Percentiles rank a stretch among this genome's conserved stretches.
Evolutionary conservation across 345 rosid species (phyloP).

Genomic region (Populus euphratica): DNA sequence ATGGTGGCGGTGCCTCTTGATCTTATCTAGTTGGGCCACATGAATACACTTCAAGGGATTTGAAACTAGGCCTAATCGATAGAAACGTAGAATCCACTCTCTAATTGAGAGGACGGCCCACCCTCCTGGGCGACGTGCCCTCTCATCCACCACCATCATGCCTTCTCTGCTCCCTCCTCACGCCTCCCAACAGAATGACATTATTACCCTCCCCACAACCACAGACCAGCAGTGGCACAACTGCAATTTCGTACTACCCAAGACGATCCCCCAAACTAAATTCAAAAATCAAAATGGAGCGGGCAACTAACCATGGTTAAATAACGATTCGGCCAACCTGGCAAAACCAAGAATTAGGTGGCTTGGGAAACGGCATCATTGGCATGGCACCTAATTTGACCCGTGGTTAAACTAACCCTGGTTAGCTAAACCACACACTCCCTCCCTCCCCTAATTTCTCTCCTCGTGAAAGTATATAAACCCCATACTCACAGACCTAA

Average conservation of each 20-base stretch:
- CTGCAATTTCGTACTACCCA: slow-evolving; percentile 4
- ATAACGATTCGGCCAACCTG: background rate
- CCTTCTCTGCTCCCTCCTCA: background rate
- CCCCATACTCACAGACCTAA: background rate
- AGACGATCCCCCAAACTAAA: background rate
- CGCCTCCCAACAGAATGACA: background rate
- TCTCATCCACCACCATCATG: background rate
- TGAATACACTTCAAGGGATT: background rate
- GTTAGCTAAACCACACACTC: background rate
- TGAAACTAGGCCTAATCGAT: background rate
- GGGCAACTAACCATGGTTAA: slow-evolving; percentile 29
- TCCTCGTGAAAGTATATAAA: background rate
- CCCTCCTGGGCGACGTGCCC: too few relatives aligned
- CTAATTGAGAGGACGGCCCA: background rate
- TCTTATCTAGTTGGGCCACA: background rate
- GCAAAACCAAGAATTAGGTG: background rate
- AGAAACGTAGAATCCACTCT: slow-evolving; percentile 1
- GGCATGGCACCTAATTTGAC: background rate
- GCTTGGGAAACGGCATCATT: too few relatives aligned
- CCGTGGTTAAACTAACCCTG: slow-evolving; percentile 18
- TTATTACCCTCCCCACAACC: background rate
- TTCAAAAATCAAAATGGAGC: slow-evolving; percentile 20
- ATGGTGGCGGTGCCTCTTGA: background rate
- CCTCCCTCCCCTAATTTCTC: background rate
- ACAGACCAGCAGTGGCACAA: too few relatives aligned